Base-by-base conservation (phyloP, 2,329 filamentous ascomycete genomes). In the Neoscytalidium dimidiatum region DNA sequence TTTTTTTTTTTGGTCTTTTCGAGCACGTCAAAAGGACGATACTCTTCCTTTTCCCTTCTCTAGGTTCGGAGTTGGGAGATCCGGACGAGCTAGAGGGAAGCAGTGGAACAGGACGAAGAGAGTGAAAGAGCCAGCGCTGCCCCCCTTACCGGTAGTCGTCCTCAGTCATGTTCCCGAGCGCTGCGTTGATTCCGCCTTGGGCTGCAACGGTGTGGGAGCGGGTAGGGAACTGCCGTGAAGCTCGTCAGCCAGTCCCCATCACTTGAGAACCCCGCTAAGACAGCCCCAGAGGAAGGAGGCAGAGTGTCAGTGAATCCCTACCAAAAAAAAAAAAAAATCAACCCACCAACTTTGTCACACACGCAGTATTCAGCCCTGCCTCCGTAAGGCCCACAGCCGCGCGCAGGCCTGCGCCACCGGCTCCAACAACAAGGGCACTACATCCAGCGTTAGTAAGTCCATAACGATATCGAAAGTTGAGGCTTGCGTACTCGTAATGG, bases 121-220 rank as follows among this genome's bases (percentile, higher is more conserved):
- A 35, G 33, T 35, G n/a, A n/a, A n/a, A n/a, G n/a, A n/a, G n/a
- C n/a, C n/a, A n/a, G n/a, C n/a, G n/a, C n/a, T 35, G 14, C 38
- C 13, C 38, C 14, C n/a, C 38, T 41, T 41, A 86, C 65, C 84
- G 78, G 82, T 83, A 87, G 68, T 86, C 83, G 71, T 86, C 84
- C 69, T 81, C 75, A 43, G 80, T 81, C 81, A 84, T 84, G 69
- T 85, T 85, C 68, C 83, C 84, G 17, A 86, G 74, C 3, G 84
- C 84, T 9, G 84, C 84, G 72, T 86, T 86, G 72, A 89, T 89
- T 68, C 87, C 87, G 68, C 87, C 86, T 76, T 89, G 87, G 26
- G 87, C 87, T n/a, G 87, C 87, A 66, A 89, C 87, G 11, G 86
- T 89, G 75, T 89, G 86, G 69, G 83, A 86, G 77, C 87, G 80